phyloP scores from a whole-genome alignment of 164 flowering plant species.

The Umbilicus rupestris region DNA sequence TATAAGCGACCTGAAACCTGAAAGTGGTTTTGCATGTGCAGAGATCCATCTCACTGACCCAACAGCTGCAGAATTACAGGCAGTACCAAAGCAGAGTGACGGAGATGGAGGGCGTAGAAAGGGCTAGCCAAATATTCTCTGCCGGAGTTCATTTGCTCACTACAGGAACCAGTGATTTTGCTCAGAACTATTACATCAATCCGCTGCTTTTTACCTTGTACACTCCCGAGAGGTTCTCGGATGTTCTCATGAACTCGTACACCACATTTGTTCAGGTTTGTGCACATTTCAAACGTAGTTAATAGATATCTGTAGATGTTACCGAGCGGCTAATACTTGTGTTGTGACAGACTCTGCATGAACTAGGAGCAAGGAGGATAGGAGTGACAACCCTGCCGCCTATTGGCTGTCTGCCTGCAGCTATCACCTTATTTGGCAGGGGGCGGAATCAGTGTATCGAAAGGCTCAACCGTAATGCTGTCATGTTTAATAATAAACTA shows the following conservation, averaged over 20 bases:
- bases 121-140: constrained; percentile 44
- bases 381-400: constrained; percentile 78
- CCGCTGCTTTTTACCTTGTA: constrained; percentile 42
- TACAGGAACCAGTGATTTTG: constrained; percentile 81
- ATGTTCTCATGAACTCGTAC: constrained; percentile 52
- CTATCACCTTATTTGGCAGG: constrained; percentile 57
- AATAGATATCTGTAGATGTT: not conserved
- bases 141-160: constrained; percentile 63
- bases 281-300: not conserved
- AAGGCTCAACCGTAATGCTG: constrained; percentile 56
- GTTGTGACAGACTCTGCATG: constrained; percentile 53
- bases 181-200: constrained; percentile 65
- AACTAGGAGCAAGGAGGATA: constrained; percentile 63
- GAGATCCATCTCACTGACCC: constrained; percentile 53
- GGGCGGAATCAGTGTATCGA: constrained; percentile 56
- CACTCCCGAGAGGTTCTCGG: constrained; percentile 54
- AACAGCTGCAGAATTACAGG: constrained; percentile 64
- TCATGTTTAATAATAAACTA: constrained; percentile 58
- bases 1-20: not conserved
- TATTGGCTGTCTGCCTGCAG: constrained; percentile 79
- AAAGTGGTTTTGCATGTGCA: constrained; percentile 13
- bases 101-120: constrained; percentile 38
- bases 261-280: constrained; percentile 55
- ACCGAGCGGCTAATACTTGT: not conserved
- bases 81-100: constrained; percentile 51